phyloP scores from a whole-genome alignment of 352 stramenopile species.

The Pythium periplocum region DNA sequence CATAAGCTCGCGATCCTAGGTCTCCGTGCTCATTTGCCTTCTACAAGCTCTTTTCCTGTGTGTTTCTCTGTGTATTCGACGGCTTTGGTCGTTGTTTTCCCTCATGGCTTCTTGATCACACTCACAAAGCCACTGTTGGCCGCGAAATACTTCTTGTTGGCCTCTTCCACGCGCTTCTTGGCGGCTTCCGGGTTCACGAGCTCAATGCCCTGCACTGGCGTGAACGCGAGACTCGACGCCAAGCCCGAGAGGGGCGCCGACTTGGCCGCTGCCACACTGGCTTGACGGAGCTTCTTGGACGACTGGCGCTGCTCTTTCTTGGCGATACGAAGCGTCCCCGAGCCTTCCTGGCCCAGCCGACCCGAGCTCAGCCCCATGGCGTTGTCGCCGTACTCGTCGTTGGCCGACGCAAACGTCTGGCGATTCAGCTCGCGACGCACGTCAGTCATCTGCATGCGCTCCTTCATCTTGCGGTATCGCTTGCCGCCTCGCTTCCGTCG shows the following conservation, averaged over 20 bases:
- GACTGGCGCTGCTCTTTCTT: constrained; percentile 89
- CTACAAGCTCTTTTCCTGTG: neutral
- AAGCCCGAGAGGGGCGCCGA: constrained; percentile 83
- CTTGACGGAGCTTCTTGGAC: constrained; percentile 91
- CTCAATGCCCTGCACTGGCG: constrained; percentile 95
- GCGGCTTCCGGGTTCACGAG: constrained; percentile 96
- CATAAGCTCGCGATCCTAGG: no score
- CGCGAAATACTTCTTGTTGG: constrained; percentile 98
- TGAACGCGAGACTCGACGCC: constrained; percentile 96
- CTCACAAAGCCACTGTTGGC: constrained; percentile 94
- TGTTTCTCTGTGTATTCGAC: neutral
- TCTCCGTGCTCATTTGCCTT: neutral
- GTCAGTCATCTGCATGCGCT: constrained; percentile 96
- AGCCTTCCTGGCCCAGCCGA: constrained; percentile 87
- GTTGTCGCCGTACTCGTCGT: constrained; percentile 97
- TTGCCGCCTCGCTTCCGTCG: constrained; percentile 92
- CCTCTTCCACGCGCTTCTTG: constrained; percentile 86
- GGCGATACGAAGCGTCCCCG: constrained; percentile 79
- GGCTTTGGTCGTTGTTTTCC: neutral
- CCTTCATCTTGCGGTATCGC: constrained; percentile 96
- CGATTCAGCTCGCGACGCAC: constrained; percentile 96
- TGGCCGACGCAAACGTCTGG: constrained; percentile 90
- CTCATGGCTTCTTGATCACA: constrained; percentile 75
- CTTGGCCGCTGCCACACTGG: constrained; percentile 65
- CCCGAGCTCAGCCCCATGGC: constrained; percentile 96